These are phyloP conservation scores for Amphibolis antarctica DNA, from an alignment of 106 monocot genomes.

Conservation along the genomic window DNA sequence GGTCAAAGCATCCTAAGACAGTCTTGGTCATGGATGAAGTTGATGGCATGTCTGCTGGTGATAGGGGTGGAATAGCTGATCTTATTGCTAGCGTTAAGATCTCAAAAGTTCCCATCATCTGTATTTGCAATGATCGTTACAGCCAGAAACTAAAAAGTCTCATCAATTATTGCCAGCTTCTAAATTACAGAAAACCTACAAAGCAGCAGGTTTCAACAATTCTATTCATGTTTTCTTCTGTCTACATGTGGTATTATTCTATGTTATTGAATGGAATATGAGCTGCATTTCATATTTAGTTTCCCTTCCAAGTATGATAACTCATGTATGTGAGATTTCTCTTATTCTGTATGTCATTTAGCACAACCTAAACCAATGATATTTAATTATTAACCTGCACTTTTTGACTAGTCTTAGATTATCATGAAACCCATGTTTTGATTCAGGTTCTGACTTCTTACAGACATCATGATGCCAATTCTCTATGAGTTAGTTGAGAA, in stretches of 20 bases:
- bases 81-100: constrained; percentile 96
- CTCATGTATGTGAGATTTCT: no score
- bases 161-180: constrained; percentile 68
- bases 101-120: constrained; percentile 91
- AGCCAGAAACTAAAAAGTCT: constrained; percentile 98
- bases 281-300: no score
- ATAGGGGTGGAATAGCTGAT: constrained; percentile 97
- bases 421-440: no score
- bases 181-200: constrained; percentile 91
- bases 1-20: constrained; percentile 67
- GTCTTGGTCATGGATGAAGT: constrained; percentile 99
- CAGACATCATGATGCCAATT: no score
- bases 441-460: no score
- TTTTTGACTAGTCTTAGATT: no score
- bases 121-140: constrained; percentile 98
- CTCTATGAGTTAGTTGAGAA: no score
- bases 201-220: constrained; percentile 71
- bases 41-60: constrained; percentile 99
- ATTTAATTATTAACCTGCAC: no score
- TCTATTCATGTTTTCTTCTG: not conserved
- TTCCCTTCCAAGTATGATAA: no score
- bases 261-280: no score
- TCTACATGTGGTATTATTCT: not conserved
- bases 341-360: no score
- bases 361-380: no score